A percentile compares a stretch with the other conserved stretches of the same genome.
These are phyloP conservation scores for Eucalyptus guilfoylei DNA, from an alignment of 345 rosid genomes.

Conservation along the genomic window DNA sequence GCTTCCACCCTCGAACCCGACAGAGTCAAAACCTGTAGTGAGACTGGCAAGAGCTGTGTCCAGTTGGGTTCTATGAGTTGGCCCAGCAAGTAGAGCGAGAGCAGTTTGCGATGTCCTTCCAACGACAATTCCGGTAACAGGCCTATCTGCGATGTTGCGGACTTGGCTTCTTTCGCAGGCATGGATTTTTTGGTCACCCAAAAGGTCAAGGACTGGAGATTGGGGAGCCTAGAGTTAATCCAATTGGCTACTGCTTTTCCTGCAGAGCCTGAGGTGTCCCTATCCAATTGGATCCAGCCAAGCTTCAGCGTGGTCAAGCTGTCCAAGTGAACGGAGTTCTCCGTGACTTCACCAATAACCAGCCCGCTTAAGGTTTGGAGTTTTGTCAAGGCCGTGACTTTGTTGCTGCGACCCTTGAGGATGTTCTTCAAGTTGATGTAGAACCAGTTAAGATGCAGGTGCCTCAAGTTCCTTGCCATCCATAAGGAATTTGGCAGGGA, in stretches of 20 bases:
- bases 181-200: not conserved
- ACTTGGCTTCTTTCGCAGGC: too few relatives aligned
- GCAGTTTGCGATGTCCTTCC: not conserved
- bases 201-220: not conserved
- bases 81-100: not conserved
- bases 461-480: not conserved
- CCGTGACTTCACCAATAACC: not conserved
- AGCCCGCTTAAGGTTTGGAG: not conserved
- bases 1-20: not conserved
- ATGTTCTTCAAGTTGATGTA: not conserved
- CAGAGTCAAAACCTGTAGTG: not conserved
- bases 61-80: not conserved
- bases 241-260: not conserved
- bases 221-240: not conserved
- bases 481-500: not conserved
- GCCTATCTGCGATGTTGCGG: not conserved
- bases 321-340: not conserved
- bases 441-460: not conserved
- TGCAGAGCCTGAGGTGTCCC: not conserved
- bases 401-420: not conserved
- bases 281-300: not conserved
- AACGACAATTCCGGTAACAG: not conserved
- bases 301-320: not conserved
- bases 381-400: not conserved
- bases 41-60: not conserved